Evolutionary conservation across 176 grass and related monocot species (phyloP).

Genomic region (Oryza nivara): DNA sequence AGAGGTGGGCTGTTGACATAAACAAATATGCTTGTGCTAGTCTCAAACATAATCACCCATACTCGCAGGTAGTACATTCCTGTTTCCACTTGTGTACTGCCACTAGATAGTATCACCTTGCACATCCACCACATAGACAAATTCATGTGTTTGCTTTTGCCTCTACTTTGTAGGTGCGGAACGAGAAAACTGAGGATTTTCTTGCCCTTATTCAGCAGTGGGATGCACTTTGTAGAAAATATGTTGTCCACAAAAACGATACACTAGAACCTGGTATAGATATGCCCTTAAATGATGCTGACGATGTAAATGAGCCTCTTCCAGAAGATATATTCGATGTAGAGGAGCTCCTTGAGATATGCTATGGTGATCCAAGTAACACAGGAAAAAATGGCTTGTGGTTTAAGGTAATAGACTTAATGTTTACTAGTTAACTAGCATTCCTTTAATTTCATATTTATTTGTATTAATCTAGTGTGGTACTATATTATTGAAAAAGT

Average conservation of each 20-base stretch:
- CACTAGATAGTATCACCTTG: neutral
- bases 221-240: slow-evolving; percentile 54
- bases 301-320: slow-evolving; percentile 32
- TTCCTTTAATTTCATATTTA: neutral
- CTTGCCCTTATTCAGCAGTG: slow-evolving; percentile 62
- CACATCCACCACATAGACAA: neutral
- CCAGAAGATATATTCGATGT: slow-evolving; percentile 61
- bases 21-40: slow-evolving; percentile 66
- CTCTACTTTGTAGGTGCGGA: slow-evolving; percentile 45
- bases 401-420: slow-evolving; percentile 54
- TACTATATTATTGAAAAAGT: neutral
- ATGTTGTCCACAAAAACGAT: slow-evolving; percentile 32
- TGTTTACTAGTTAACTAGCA: too few species aligned
- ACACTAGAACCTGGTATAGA: neutral
- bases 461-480: neutral
- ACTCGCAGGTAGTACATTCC: slow-evolving; percentile 48
- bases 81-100: neutral
- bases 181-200: slow-evolving; percentile 76
- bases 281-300: slow-evolving; percentile 43
- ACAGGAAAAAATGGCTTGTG: slow-evolving; percentile 49
- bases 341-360: slow-evolving; percentile 53
- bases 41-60: slow-evolving; percentile 63
- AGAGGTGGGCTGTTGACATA: slow-evolving; percentile 70
- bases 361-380: slow-evolving; percentile 60
- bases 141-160: neutral